Conservation (phyloP, 805 yeast species). For the Blastobotrys mokoenaii region DNA sequence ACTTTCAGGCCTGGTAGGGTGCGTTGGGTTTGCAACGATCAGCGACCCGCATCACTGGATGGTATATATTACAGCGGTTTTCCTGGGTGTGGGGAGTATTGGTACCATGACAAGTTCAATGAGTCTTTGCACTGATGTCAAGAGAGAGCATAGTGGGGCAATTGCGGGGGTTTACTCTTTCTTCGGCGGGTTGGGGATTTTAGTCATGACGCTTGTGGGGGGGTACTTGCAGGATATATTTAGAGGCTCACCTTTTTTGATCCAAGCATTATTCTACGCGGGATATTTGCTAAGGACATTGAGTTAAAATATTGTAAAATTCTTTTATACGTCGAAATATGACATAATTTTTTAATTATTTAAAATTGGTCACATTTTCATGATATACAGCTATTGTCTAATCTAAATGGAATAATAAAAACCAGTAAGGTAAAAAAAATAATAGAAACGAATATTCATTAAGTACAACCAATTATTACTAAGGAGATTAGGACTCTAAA, state of each 20-base stretch:
- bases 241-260: slow-evolving; percentile 50
- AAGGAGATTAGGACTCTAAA: too few relatives aligned
- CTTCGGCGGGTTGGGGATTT: slow-evolving; percentile 59
- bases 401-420: too few relatives aligned
- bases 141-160: slow-evolving; percentile 45
- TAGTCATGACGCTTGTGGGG: slow-evolving; percentile 51
- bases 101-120: slow-evolving; percentile 55
- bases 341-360: too few relatives aligned
- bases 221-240: slow-evolving; percentile 51
- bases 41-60: slow-evolving; percentile 31
- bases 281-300: too few relatives aligned
- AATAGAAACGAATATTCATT: too few relatives aligned
- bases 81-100: slow-evolving; percentile 55
- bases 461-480: too few relatives aligned
- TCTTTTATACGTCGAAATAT: too few relatives aligned
- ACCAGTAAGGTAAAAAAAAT: too few relatives aligned
- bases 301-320: too few relatives aligned
- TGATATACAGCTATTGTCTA: too few relatives aligned
- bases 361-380: too few relatives aligned
- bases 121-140: slow-evolving; percentile 46
- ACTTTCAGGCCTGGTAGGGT: slow-evolving; percentile 37
- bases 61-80: slow-evolving; percentile 32
- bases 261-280: slow-evolving; percentile 38
- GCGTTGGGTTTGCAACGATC: slow-evolving; percentile 30
- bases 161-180: slow-evolving; percentile 63